These are phyloP conservation scores for Saturnispora diversa DNA, from an alignment of 805 yeast genomes.

Conservation along the genomic window DNA sequence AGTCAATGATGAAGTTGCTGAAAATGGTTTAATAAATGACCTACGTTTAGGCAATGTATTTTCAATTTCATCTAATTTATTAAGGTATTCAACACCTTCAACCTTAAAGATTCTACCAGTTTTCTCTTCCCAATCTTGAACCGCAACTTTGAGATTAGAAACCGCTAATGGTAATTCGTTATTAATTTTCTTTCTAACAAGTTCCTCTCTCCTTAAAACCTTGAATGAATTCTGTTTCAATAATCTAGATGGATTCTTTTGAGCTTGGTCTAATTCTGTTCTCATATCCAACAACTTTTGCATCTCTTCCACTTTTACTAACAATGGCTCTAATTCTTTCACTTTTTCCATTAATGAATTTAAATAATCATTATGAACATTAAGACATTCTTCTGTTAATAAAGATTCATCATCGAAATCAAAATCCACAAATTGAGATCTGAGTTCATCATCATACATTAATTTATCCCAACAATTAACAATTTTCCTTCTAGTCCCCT, in stretches of 20 bases:
- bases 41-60: conserved; percentile 12
- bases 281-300: conserved; percentile 53
- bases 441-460: conserved; percentile 48
- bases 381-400: conserved; percentile 53
- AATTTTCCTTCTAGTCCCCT: conserved; percentile 52
- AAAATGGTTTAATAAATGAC: conserved; percentile 4
- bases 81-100: conserved; percentile 42
- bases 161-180: conserved; percentile 61
- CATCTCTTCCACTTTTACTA: conserved; percentile 49
- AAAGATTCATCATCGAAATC: conserved; percentile 31
- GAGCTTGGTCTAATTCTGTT: conserved; percentile 52
- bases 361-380: conserved; percentile 58
- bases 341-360: conserved; percentile 41
- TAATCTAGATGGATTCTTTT: conserved; percentile 74
- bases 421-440: conserved; percentile 37
- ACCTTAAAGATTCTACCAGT: conserved; percentile 35
- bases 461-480: conserved; percentile 54
- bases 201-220: conserved; percentile 74
- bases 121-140: conserved; percentile 40
- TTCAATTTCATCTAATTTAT: conserved; percentile 20
- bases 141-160: conserved; percentile 38
- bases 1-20: conserved; percentile 7
- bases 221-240: conserved; percentile 69
- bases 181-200: conserved; percentile 56
- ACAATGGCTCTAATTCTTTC: conserved; percentile 44